Conservation (phyloP, 2,329 filamentous ascomycete genomes). For the Aspergillus transmontanensis region DNA sequence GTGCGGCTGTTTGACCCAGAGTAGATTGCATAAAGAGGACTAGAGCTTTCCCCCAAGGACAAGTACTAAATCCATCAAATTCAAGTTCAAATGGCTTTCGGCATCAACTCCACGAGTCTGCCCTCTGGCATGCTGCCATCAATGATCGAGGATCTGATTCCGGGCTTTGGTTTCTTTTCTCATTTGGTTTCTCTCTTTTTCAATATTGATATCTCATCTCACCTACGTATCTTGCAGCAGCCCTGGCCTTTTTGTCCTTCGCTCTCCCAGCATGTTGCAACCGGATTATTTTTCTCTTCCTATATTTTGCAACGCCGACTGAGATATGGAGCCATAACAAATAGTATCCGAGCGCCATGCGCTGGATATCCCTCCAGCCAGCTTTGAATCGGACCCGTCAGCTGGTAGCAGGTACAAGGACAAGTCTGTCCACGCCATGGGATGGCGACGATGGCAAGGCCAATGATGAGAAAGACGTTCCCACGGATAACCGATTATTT, state of each 20-base stretch:
- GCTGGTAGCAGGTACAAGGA: slow-evolving; percentile 56
- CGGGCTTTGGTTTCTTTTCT: too few species aligned
- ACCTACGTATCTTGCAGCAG: slow-evolving; percentile 44
- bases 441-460: slow-evolving; percentile 4
- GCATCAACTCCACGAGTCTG: too few species aligned
- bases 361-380: slow-evolving; percentile 59
- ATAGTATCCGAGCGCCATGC: slow-evolving; percentile 61
- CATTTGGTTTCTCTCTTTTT: too few species aligned
- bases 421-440: slow-evolving; percentile 3
- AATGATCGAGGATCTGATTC: slow-evolving; percentile 4
- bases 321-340: slow-evolving; percentile 56
- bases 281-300: slow-evolving; percentile 34
- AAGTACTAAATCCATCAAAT: too few species aligned
- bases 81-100: too few species aligned
- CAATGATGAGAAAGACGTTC: not conserved
- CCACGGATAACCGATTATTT: not conserved
- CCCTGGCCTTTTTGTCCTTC: slow-evolving; percentile 41
- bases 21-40: too few species aligned
- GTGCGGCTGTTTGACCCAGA: too few species aligned
- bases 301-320: slow-evolving; percentile 48
- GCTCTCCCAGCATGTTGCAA: slow-evolving; percentile 6
- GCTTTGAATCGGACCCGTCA: slow-evolving; percentile 53
- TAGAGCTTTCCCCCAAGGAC: too few species aligned
- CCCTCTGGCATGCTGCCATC: not conserved
- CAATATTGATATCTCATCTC: slow-evolving; percentile 44